These are phyloP conservation scores for Ustilago lituana DNA, from an alignment of 1,284 basidiomycete genomes.

Conservation along the genomic window DNA sequence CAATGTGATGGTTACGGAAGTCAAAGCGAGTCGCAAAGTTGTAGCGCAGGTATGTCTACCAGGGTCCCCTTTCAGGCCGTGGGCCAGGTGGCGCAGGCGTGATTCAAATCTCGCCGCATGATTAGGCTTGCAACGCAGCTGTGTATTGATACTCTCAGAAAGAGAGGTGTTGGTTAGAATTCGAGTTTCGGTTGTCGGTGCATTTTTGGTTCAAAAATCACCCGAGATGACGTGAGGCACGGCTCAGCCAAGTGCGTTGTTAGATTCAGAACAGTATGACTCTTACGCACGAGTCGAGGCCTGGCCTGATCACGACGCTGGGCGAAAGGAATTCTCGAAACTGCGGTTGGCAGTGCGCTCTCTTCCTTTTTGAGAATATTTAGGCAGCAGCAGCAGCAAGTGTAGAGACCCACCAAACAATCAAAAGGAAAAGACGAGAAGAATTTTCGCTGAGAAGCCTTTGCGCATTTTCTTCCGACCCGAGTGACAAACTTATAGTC, in stretches of 20 bases:
- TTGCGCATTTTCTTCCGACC: conserved; percentile 10
- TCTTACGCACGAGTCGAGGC: conserved; percentile 13
- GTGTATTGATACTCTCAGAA: background rate
- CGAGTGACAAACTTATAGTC: conserved; percentile 9
- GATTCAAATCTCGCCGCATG: background rate
- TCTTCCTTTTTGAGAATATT: conserved; percentile 12
- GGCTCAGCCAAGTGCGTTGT: no score
- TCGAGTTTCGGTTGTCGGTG: conserved; percentile 2
- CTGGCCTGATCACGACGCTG: background rate
- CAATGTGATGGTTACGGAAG: no score
- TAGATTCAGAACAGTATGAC: background rate
- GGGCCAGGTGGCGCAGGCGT: conserved; percentile 9
- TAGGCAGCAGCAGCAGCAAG: conserved; percentile 8
- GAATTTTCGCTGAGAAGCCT: conserved; percentile 15
- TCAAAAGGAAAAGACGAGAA: conserved; percentile 1
- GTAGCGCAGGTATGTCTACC: no score
- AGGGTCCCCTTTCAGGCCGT: background rate
- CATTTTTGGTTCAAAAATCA: background rate
- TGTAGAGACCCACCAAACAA: conserved; percentile 11
- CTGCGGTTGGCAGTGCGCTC: conserved; percentile 15
- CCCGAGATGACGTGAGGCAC: conserved; percentile 32
- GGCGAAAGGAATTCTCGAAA: conserved; percentile 5
- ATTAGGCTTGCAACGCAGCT: conserved; percentile 6
- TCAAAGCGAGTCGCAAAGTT: no score
- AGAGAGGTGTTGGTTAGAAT: conserved; percentile 6